Evolutionary conservation across 208 protist species (phyloP), one percentile per base, ranked within the genome.

Genomic region (Trypanosoma scelopori): DNA sequence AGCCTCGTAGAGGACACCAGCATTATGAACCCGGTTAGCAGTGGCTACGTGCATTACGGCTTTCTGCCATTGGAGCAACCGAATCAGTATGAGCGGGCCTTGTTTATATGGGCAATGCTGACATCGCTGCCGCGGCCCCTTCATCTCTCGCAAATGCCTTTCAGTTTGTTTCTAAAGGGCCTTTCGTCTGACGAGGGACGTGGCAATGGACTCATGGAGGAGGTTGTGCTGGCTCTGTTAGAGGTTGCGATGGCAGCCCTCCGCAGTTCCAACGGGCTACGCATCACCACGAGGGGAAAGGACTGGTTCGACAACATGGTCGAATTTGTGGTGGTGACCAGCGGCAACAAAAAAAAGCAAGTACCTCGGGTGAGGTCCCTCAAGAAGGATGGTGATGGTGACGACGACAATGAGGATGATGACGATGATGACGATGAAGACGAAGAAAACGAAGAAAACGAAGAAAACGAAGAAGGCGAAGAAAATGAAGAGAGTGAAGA

Each of bases 171-270:
- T 75, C 22, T 92, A 11, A 88, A 84, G 49, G 82, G 80, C 11
- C 51, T 96, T 27, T 23, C 76, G 13, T 73, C 78, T 43, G 75
- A 90, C 42, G 79, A 89, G 20, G 70, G 89, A 59, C 71, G 74
- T 45, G 73, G 59, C 11, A 93, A 95, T 60, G 83, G 83, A 0
- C 72, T 95, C 23, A 95, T 95, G 82, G 85, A 92, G 60, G 90
- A 95, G 65, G 64, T 93, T 61, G 79, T 74, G 12, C 63, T 49
- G 27, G 82, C 80, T 30, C 51, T 93, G 50, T 47, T 93, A 3
- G 79, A 85, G 13, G 74, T 91, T 18, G 62, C 57, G 4, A 76
- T 92, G 23, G 81, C 87, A 56, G 71, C 71, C 55, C 65, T 83
- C 32, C 79, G 79, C 27, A n/a, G 73, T 7, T 72, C 84, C 11